These are phyloP conservation scores for Penicillium corylophilum DNA, from an alignment of 2,329 filamentous ascomycete genomes.

Conservation along the genomic window DNA sequence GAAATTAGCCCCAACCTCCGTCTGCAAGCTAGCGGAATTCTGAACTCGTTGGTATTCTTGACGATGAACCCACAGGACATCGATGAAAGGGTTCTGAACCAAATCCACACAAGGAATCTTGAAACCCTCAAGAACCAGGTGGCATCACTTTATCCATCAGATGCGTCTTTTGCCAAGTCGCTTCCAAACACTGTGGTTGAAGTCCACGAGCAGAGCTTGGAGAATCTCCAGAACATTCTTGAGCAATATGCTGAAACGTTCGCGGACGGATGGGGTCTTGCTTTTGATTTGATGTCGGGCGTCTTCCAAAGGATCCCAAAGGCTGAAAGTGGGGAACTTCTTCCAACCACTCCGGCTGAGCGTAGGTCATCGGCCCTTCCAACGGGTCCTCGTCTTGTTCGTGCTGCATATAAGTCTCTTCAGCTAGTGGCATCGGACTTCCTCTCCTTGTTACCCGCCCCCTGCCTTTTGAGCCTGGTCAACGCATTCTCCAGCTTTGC, in stretches of 20 bases:
- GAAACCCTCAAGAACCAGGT: conserved; percentile 64
- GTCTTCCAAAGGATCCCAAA: conserved; percentile 62
- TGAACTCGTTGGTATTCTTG: conserved; percentile 48
- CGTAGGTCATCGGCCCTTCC: conserved; percentile 27
- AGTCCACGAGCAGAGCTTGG: conserved; percentile 75
- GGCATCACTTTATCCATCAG: conserved; percentile 55
- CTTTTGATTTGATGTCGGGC: conserved; percentile 80
- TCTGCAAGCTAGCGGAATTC: conserved; percentile 60
- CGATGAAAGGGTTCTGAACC: conserved; percentile 51
- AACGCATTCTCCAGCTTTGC: conserved; percentile 88
- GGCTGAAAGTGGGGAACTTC: conserved; percentile 29
- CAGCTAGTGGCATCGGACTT: conserved; percentile 97
- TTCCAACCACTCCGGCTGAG: conserved; percentile 8
- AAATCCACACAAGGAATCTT: conserved; percentile 71
- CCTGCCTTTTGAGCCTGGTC: conserved; percentile 73
- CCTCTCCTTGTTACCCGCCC: conserved; percentile 67
- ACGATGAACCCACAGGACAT: conserved; percentile 43
- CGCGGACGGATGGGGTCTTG: conserved; percentile 77
- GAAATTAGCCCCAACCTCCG: conserved; percentile 41
- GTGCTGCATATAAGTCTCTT: conserved; percentile 82
- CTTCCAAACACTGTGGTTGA: conserved; percentile 68
- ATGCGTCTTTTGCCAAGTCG: conserved; percentile 56
- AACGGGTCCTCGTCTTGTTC: conserved; percentile 70
- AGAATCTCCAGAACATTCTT: conserved; percentile 76
- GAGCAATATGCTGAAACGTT: conserved; percentile 87